phyloP scores from a whole-genome alignment of 306 rosid species.

The Mimosa pudica region DNA sequence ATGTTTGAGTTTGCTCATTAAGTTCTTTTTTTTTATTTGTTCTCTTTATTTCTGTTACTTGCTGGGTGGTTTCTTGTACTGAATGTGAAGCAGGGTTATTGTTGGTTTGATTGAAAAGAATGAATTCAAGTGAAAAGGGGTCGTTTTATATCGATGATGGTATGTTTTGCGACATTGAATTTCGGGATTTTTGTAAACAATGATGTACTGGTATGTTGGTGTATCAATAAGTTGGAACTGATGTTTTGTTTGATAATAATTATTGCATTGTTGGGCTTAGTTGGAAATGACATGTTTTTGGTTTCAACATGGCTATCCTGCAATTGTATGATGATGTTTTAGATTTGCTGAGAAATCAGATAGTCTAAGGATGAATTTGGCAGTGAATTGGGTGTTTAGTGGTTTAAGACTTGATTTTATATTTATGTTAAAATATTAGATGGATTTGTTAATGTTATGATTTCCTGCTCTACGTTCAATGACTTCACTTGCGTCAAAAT shows the following conservation, averaged over 20 bases:
- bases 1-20: background rate
- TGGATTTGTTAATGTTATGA: background rate
- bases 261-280: background rate
- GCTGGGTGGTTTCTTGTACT: background rate
- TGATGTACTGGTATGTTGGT: background rate
- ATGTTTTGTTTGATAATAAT: background rate
- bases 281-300: background rate
- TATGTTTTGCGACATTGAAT: background rate
- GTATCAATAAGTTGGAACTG: background rate
- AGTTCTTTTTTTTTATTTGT: background rate
- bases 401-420: background rate
- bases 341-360: background rate
- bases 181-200: slow-evolving; percentile 5
- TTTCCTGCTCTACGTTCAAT: background rate
- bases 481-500: background rate
- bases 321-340: background rate
- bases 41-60: background rate
- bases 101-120: slow-evolving; percentile 6
- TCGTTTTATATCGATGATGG: slow-evolving; percentile 3
- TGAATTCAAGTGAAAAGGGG: slow-evolving; percentile 1
- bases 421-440: background rate
- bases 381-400: background rate
- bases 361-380: background rate
- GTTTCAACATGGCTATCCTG: background rate
- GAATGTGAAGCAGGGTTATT: background rate